Evolutionary conservation across 2,329 filamentous ascomycete species (phyloP).

Genomic region (Aureobasidium namibiae): DNA sequence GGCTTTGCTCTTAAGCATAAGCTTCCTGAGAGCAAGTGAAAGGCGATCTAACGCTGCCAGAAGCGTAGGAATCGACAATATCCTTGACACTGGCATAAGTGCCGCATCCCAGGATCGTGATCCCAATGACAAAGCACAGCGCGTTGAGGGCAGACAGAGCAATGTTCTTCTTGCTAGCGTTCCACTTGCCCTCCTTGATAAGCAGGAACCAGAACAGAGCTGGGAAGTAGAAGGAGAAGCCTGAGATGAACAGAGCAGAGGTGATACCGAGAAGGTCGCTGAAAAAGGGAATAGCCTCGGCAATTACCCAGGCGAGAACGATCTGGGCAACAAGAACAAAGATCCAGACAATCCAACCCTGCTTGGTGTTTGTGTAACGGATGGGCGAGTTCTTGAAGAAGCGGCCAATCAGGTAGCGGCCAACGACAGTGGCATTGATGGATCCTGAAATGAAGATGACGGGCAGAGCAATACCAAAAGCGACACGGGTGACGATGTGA

Average conservation of each 20-base stretch:
- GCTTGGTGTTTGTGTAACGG: slow-evolving; percentile 34
- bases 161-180: slow-evolving; percentile 37
- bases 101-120: slow-evolving; percentile 28
- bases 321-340: slow-evolving; percentile 50
- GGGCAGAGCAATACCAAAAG: slow-evolving; percentile 62
- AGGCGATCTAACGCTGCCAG: slow-evolving; percentile 29
- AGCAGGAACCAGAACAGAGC: slow-evolving; percentile 36
- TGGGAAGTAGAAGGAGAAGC: slow-evolving; percentile 46
- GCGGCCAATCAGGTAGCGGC: slow-evolving; percentile 54
- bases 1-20: slow-evolving; percentile 21
- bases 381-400: slow-evolving; percentile 49
- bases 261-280: slow-evolving; percentile 61
- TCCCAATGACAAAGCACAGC: slow-evolving; percentile 31
- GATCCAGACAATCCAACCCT: slow-evolving; percentile 52
- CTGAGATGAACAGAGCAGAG: slow-evolving; percentile 55
- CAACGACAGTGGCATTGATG: slow-evolving; percentile 51
- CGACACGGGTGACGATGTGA: slow-evolving; percentile 50
- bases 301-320: slow-evolving; percentile 59
- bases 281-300: slow-evolving; percentile 65
- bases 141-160: slow-evolving; percentile 37
- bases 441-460: slow-evolving; percentile 68
- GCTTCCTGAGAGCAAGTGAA: slow-evolving; percentile 32
- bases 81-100: slow-evolving; percentile 39
- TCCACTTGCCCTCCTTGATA: slow-evolving; percentile 40
- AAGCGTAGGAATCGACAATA: slow-evolving; percentile 33